A percentile compares a stretch with the other conserved stretches of the same genome.
Evolutionary conservation across 2,329 filamentous ascomycete species (phyloP).

Genomic region (Diaporthe citri): DNA sequence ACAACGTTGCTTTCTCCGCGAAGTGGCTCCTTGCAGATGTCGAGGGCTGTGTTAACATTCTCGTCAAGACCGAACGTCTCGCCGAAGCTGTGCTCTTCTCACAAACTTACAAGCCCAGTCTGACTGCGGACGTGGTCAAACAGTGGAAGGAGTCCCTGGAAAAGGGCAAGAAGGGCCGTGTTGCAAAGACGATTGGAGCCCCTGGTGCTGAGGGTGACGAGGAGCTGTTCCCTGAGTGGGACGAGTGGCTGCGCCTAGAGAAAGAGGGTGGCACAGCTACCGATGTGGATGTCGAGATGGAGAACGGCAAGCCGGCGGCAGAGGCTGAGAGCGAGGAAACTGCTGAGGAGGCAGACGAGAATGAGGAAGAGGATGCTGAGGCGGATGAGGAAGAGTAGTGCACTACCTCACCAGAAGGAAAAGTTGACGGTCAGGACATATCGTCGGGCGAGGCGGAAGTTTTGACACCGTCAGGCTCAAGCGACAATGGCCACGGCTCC

Average conservation of each 20-base stretch:
- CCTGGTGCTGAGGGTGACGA: conserved; percentile 79
- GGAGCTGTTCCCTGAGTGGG: conserved; percentile 96
- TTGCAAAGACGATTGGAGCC: conserved; percentile 84
- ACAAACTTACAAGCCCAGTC: conserved; percentile 93
- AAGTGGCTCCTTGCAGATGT: conserved; percentile 90
- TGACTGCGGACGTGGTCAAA: conserved; percentile 74
- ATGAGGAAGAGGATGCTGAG: conserved; percentile 22
- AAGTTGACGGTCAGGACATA: neutral
- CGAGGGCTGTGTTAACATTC: conserved; percentile 82
- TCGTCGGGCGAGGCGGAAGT: neutral
- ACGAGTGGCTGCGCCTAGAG: conserved; percentile 88
- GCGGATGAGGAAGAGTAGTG: conserved; percentile 40
- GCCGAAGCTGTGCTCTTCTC: conserved; percentile 92
- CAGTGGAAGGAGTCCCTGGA: conserved; percentile 89
- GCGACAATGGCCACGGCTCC: conserved; percentile 4
- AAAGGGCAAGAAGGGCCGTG: conserved; percentile 85
- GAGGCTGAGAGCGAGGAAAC: conserved; percentile 45
- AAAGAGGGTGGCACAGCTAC: conserved; percentile 70
- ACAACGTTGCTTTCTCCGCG: conserved; percentile 94
- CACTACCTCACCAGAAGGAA: conserved; percentile 29
- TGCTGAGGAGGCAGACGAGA: conserved; percentile 41
- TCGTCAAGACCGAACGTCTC: conserved; percentile 81
- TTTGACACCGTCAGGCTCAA: conserved; percentile 3
- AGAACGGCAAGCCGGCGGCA: conserved; percentile 44
- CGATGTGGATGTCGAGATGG: conserved; percentile 42